A percentile compares a stretch with the other conserved stretches of the same genome.
phyloP scores from a whole-genome alignment of 2,329 filamentous ascomycete genomes.

The Claviceps sp. region DNA sequence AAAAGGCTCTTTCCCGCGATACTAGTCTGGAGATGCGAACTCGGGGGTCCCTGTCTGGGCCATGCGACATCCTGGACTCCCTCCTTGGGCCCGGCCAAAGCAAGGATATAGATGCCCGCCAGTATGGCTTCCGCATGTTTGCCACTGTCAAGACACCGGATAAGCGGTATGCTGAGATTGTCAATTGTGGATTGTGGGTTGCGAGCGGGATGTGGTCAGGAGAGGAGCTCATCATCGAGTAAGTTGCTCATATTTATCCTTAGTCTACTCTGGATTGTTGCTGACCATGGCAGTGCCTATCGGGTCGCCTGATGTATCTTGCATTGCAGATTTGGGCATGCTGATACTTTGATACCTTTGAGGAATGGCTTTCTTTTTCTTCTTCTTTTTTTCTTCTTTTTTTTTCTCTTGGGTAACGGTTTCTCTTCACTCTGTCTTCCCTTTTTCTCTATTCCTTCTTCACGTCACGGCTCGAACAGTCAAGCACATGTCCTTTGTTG shows the following conservation, averaged over 20 bases:
- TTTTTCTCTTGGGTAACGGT: neutral
- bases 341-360: neutral
- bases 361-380: neutral
- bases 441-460: neutral
- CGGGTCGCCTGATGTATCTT: neutral
- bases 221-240: slow-evolving; percentile 34
- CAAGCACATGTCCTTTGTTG: neutral
- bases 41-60: slow-evolving; percentile 32
- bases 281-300: slow-evolving; percentile 3
- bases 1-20: neutral
- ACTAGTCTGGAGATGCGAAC: slow-evolving; percentile 30
- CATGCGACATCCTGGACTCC: slow-evolving; percentile 28
- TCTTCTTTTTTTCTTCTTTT: neutral
- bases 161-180: slow-evolving; percentile 32
- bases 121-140: slow-evolving; percentile 35
- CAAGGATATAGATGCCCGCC: slow-evolving; percentile 26
- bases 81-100: slow-evolving; percentile 24
- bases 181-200: slow-evolving; percentile 37
- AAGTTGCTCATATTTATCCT: slow-evolving; percentile 9
- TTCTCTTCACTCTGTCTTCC: neutral
- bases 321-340: neutral
- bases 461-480: neutral
- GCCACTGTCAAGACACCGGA: slow-evolving; percentile 37
- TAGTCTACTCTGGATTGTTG: neutral
- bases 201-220: slow-evolving; percentile 33